A percentile compares a stretch with the other conserved stretches of the same genome.
Conservation (phyloP, 208 protist genomes). For the Leishmania tarentolae region DNA sequence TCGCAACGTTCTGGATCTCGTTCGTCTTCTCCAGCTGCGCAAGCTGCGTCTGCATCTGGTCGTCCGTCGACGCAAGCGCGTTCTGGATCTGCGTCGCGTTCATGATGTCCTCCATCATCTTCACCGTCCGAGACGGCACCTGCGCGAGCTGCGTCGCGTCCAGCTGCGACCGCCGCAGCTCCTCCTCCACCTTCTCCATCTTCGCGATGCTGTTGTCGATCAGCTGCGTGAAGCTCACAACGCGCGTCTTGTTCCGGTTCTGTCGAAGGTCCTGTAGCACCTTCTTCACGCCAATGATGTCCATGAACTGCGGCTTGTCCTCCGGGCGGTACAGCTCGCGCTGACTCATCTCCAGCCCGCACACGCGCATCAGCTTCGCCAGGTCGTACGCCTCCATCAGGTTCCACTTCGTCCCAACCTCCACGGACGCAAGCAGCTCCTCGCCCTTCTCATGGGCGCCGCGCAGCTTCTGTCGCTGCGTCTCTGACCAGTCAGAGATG, state of each 20-base stretch:
- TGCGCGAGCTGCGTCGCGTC: constrained; percentile 76
- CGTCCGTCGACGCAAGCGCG: constrained; percentile 70
- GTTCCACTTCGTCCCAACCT: constrained; percentile 84
- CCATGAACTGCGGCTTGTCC: constrained; percentile 89
- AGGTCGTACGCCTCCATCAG: constrained; percentile 84
- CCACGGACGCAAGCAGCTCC: constrained; percentile 68
- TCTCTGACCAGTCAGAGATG: constrained; percentile 84
- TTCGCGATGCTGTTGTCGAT: constrained; percentile 83
- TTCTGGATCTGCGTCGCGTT: constrained; percentile 80
- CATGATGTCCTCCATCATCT: constrained; percentile 84
- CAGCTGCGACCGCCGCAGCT: constrained; percentile 55
- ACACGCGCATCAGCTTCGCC: constrained; percentile 74
- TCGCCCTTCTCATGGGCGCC: constrained; percentile 75
- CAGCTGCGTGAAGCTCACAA: constrained; percentile 76
- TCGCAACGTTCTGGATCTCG: constrained; percentile 80
- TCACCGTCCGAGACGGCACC: constrained; percentile 62
- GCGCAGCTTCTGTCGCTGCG: constrained; percentile 76
- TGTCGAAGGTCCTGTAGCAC: constrained; percentile 75
- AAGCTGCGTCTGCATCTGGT: constrained; percentile 83
- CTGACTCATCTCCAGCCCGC: constrained; percentile 74
- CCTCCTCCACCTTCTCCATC: constrained; percentile 85
- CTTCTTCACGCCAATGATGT: constrained; percentile 78
- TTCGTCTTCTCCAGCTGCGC: constrained; percentile 79
- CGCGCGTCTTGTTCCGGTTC: constrained; percentile 83
- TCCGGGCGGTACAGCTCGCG: constrained; percentile 80